phyloP scores from a whole-genome alignment of 139 green algal species.

The Chlorella sp. region DNA sequence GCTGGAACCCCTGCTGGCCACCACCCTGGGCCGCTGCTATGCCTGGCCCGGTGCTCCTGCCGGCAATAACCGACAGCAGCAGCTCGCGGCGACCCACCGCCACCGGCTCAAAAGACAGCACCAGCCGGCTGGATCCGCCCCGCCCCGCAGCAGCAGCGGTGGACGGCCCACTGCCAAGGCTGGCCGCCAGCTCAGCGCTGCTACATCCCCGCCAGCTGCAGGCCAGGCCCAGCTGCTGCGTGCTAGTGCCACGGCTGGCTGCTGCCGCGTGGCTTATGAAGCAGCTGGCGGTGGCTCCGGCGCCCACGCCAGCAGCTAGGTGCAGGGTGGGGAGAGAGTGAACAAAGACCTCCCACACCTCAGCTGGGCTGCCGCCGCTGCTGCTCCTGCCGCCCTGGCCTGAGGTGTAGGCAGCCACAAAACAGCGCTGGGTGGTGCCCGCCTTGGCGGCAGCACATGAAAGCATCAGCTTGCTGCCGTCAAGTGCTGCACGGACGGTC shows the following conservation, averaged over 20 bases:
- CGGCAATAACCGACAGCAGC: background rate
- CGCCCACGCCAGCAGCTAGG: background rate
- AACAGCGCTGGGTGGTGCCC: background rate
- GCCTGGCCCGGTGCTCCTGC: background rate
- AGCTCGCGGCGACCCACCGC: background rate
- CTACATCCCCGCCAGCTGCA: background rate
- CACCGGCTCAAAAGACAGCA: background rate
- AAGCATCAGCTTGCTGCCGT: background rate
- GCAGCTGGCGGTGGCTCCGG: background rate
- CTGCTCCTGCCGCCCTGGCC: background rate
- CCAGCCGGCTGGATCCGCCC: background rate
- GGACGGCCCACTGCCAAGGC: background rate
- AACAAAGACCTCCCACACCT: conserved; percentile 17
- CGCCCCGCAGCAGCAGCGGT: background rate
- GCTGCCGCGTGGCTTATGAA: background rate
- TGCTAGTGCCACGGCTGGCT: background rate
- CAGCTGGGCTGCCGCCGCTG: background rate
- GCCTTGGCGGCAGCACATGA: background rate
- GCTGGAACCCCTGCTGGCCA: too few relatives aligned
- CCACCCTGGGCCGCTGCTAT: too few relatives aligned
- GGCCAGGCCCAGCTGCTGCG: background rate
- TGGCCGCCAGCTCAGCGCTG: background rate
- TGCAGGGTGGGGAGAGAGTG: background rate
- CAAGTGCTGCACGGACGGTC: background rate
- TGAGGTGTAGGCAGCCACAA: background rate